phyloP scores from a whole-genome alignment of 495 filamentous ascomycete genomes.

The Talaromyces thailandensis region DNA sequence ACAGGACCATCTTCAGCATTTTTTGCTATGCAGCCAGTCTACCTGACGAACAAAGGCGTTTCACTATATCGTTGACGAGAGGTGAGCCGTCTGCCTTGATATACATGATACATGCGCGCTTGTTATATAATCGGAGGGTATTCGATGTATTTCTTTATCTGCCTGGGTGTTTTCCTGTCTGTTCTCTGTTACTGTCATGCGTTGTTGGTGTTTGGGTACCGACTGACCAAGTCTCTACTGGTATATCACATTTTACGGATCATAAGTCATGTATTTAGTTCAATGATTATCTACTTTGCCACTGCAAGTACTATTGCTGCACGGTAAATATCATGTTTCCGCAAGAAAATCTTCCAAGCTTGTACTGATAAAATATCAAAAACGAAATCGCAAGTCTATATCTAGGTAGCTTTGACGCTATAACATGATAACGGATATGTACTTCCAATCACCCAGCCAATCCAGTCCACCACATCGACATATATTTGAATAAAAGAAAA shows the following conservation, averaged over 20 bases:
- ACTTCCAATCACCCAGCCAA: not conserved
- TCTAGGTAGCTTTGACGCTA: not conserved
- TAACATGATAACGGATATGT: not conserved
- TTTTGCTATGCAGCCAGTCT: not conserved
- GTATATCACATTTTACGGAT: conserved; percentile 1
- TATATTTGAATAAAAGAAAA: not conserved
- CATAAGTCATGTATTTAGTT: conserved; percentile 2
- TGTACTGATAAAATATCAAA: too few species aligned
- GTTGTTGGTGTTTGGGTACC: conserved; percentile 1
- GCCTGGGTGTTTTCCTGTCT: not conserved
- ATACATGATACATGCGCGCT: not conserved
- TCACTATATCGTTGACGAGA: not conserved
- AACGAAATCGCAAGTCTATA: not conserved
- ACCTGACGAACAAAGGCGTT: not conserved
- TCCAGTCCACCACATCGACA: not conserved
- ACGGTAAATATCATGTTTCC: not conserved
- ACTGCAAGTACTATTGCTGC: not conserved
- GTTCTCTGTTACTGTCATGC: not conserved
- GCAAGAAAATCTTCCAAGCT: too few species aligned
- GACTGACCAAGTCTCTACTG: not conserved
- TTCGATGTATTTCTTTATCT: not conserved
- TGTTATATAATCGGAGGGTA: not conserved
- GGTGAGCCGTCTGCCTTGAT: not conserved
- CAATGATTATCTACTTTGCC: not conserved
- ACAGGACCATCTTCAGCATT: not conserved